A percentile compares a stretch with the other conserved stretches of the same genome.
phyloP scores from a whole-genome alignment of 495 filamentous ascomycete genomes.

The Penicillium nucicola region DNA sequence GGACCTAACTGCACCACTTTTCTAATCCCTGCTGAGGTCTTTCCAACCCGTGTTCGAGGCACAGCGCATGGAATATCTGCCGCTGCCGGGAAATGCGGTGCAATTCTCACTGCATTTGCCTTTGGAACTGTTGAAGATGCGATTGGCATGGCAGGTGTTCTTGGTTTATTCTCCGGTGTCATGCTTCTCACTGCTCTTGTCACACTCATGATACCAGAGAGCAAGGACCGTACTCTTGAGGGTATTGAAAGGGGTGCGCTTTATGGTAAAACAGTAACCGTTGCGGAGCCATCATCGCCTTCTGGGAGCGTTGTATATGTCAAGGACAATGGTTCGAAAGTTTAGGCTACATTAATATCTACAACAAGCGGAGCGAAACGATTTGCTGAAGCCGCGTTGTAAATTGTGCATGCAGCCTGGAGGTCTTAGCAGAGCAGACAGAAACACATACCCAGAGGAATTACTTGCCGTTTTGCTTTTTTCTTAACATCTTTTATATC shows the following conservation, averaged over 20 bases:
- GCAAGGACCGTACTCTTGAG: slow-evolving; percentile 21
- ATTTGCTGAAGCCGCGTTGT: no score
- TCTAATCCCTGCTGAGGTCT: slow-evolving; percentile 26
- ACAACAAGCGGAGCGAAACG: no score
- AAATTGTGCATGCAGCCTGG: no score
- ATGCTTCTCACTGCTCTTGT: slow-evolving; percentile 22
- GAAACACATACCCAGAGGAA: no score
- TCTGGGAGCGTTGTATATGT: not conserved
- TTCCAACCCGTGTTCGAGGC: slow-evolving; percentile 25
- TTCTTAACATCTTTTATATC: no score
- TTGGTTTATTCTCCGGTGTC: slow-evolving; percentile 28
- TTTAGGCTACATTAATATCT: no score
- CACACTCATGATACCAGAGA: slow-evolving; percentile 25
- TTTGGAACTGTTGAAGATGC: slow-evolving; percentile 23
- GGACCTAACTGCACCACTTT: slow-evolving; percentile 34
- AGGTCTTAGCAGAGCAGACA: no score
- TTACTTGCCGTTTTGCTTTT: no score
- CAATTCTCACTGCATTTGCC: slow-evolving; percentile 23
- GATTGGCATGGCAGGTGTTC: slow-evolving; percentile 22
- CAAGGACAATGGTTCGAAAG: not conserved
- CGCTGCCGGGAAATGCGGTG: slow-evolving; percentile 23
- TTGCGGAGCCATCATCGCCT: not conserved
- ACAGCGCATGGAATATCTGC: slow-evolving; percentile 26
- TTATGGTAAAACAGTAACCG: not conserved
- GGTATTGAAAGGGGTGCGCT: slow-evolving; percentile 25